Percentiles rank a stretch among this genome's conserved stretches.
Evolutionary conservation across 2,329 filamentous ascomycete genomes (phyloP).

Genomic region (Fusarium phyllophilum): DNA sequence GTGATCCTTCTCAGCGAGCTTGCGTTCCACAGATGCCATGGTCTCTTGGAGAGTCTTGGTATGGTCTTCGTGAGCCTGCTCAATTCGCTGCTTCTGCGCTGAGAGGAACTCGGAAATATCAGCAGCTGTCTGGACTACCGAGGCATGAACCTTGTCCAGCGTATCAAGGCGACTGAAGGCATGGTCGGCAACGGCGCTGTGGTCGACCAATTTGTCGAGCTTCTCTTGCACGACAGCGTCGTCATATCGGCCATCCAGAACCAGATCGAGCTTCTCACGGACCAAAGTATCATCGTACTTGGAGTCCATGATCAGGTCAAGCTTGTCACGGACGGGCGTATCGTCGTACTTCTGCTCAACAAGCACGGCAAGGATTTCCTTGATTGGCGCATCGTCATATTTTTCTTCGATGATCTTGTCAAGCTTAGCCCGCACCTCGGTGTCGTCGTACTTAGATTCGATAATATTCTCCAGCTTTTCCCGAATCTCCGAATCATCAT

Average conservation of each 20-base stretch:
- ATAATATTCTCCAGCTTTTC: slow-evolving; percentile 46
- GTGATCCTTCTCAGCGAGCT: slow-evolving; percentile 71
- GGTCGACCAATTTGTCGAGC: slow-evolving; percentile 64
- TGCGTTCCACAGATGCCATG: slow-evolving; percentile 81
- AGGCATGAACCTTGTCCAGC: slow-evolving; percentile 87
- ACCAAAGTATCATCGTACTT: slow-evolving; percentile 49
- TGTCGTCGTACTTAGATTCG: slow-evolving; percentile 69
- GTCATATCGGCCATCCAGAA: slow-evolving; percentile 61
- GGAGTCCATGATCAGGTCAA: slow-evolving; percentile 51
- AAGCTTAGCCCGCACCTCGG: slow-evolving; percentile 41
- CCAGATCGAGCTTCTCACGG: slow-evolving; percentile 44
- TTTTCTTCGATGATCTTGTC: slow-evolving; percentile 40
- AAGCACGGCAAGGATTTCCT: slow-evolving; percentile 39
- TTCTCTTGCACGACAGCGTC: slow-evolving; percentile 51
- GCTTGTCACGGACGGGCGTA: slow-evolving; percentile 50
- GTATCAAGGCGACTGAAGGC: slow-evolving; percentile 81
- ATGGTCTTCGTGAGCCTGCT: slow-evolving; percentile 80
- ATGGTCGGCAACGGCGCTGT: slow-evolving; percentile 73
- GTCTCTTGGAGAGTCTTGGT: slow-evolving; percentile 85
- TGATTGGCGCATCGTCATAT: slow-evolving; percentile 46
- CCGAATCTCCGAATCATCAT: slow-evolving; percentile 45
- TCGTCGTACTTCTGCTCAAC: slow-evolving; percentile 46
- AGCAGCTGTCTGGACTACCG: slow-evolving; percentile 84
- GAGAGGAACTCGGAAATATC: slow-evolving; percentile 87
- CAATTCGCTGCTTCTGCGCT: slow-evolving; percentile 77